Base-by-base conservation (phyloP, 176 grass and related monocot species). In the Triticum dicoccoides region DNA sequence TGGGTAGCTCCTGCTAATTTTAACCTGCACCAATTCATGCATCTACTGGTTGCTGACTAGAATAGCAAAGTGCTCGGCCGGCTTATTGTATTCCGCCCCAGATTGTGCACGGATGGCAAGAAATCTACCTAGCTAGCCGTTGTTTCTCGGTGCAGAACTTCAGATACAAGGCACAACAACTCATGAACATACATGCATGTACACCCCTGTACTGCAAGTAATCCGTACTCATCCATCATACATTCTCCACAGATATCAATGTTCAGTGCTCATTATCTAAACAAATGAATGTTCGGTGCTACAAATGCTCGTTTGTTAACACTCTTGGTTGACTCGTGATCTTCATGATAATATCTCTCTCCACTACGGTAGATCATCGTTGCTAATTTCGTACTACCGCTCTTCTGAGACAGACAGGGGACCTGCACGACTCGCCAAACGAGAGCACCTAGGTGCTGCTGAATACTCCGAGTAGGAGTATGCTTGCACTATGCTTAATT, bases 401-500 rank as follows among this genome's bases (percentile, higher is more conserved):
- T 12, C 23, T 71, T 72, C n/a, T n/a, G 1, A 72, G 74, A 39
- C 30, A 29, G 66, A 59, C 18, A 32, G 15, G 21, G n/a, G 42
- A 0, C 69, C 44, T 21, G 24, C 69, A 34, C 66, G 30, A 18
- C 77, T 89, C 69, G 34, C 61, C 33, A 74, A 75, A 74, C 33
- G 18, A 85, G 77, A 10, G 4, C 35, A 67, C 9, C 59, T 78
- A 81, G 34, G 47, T 20, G 34, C 24, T 89, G 62, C 83, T 66
- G 83, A 77, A 33, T 24, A 61, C n/a, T 64, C 54, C 47, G 0
- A 29, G 23, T 49, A 62, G 69, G 14, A 76, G 73, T 30, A 77
- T 69, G 42, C 38, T 51, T 47, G 58, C 39, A 5, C 49, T 54
- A 86, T 45, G 33, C 84, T 87, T 87, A 80, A 77, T 5, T 76